phyloP scores from a whole-genome alignment of 2,329 filamentous ascomycete species.

The Hymenoscyphus albidus region DNA sequence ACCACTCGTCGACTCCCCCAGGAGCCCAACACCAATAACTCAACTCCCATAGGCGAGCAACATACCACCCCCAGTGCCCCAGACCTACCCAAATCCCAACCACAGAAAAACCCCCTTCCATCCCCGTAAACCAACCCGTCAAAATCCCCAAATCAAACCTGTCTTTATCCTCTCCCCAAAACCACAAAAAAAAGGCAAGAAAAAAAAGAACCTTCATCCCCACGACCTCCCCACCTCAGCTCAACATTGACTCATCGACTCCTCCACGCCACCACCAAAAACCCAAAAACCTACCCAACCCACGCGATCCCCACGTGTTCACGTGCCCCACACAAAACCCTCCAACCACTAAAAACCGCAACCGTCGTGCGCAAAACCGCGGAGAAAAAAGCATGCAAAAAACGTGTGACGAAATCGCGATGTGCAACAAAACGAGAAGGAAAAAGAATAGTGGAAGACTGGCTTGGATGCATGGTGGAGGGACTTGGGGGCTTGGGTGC shows the following conservation, averaged over 20 bases:
- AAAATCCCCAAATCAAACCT: no score
- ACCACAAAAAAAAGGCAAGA: not conserved
- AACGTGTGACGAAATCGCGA: conserved; percentile 2
- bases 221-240: not conserved
- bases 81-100: no score
- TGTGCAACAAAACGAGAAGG: not conserved
- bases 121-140: no score
- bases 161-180: no score
- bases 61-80: no score
- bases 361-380: not conserved
- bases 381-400: not conserved
- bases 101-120: no score
- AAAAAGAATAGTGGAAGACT: not conserved
- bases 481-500: no score
- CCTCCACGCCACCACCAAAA: not conserved
- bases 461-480: no score
- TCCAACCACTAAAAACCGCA: not conserved
- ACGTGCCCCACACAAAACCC: not conserved
- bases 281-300: not conserved
- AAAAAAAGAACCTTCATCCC: not conserved
- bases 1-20: no score
- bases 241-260: not conserved
- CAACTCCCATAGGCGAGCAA: no score
- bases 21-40: no score
- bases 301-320: not conserved